Evolutionary conservation across 139 green algal genomes (phyloP).

Genomic region (Yamagishiella unicocca): DNA sequence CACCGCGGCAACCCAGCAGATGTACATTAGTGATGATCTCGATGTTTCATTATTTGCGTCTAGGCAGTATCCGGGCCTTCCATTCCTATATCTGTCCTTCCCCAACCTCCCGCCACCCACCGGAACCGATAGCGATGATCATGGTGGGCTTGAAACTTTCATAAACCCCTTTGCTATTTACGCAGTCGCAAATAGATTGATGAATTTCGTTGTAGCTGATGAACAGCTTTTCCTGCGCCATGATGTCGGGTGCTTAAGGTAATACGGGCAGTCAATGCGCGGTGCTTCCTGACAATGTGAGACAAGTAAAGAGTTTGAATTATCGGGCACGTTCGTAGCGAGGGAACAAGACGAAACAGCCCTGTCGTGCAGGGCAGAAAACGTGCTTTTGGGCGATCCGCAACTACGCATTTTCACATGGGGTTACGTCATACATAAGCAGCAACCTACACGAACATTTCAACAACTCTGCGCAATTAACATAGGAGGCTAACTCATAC

Average conservation of each 20-base stretch:
- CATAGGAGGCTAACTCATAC: too few species aligned
- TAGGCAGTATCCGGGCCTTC: not conserved
- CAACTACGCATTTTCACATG: too few species aligned
- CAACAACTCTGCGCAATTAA: too few species aligned
- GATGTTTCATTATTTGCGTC: not conserved
- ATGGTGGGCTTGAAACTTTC: conserved; percentile 43
- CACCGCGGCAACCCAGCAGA: not conserved
- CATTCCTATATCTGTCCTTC: not conserved
- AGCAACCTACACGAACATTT: too few species aligned
- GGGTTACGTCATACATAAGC: too few species aligned
- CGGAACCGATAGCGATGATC: conserved; percentile 32
- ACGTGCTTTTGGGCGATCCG: too few species aligned
- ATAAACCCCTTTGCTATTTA: not conserved
- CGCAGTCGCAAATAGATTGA: conserved; percentile 37
- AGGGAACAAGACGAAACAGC: too few species aligned
- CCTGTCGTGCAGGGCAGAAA: too few species aligned
- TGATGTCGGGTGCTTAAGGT: not conserved
- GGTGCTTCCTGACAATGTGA: too few species aligned
- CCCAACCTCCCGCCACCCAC: not conserved
- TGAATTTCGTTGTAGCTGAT: conserved; percentile 43
- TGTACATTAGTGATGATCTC: not conserved
- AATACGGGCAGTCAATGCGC: too few species aligned
- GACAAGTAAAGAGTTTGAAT: not conserved
- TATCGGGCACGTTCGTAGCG: not conserved
- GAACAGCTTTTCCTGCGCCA: not conserved